phyloP scores from a whole-genome alignment of 352 stramenopile species.

The Phytophthora pinifolia region DNA sequence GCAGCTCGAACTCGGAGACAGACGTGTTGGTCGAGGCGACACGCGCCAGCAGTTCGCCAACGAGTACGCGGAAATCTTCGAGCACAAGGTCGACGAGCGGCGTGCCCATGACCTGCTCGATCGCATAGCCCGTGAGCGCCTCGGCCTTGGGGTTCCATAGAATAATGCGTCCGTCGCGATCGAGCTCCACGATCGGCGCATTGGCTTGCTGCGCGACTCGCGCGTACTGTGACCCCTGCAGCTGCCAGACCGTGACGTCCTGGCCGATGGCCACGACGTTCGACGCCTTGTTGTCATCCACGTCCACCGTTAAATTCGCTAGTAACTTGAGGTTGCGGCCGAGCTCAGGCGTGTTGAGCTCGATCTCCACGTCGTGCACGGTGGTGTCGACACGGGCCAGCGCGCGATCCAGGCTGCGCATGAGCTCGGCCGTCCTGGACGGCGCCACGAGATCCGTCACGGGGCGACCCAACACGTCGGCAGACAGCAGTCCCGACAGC shows the following conservation, averaged over 20 bases:
- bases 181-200: conserved; percentile 75
- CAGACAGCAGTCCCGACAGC: conserved; percentile 34
- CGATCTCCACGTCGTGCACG: conserved; percentile 43
- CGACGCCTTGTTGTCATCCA: conserved; percentile 24
- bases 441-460: conserved; percentile 39
- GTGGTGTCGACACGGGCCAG: conserved; percentile 36
- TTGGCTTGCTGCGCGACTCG: conserved; percentile 74
- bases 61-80: conserved; percentile 44
- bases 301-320: conserved; percentile 61
- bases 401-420: conserved; percentile 21
- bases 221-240: conserved; percentile 54
- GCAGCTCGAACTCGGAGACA: conserved; percentile 54
- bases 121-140: conserved; percentile 59
- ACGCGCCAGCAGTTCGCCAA: conserved; percentile 44
- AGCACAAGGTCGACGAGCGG: conserved; percentile 50
- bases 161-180: conserved; percentile 58
- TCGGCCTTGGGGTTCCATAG: conserved; percentile 73
- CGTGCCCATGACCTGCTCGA: conserved; percentile 46
- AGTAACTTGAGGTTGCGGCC: conserved; percentile 51
- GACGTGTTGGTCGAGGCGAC: conserved; percentile 47
- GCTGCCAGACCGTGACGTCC: conserved; percentile 48
- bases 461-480: conserved; percentile 31
- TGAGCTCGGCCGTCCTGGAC: conserved; percentile 22
- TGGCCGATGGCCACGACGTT: conserved; percentile 49
- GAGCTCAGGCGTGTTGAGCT: conserved; percentile 42